Percentiles rank a stretch among this genome's conserved stretches.
Evolutionary conservation across 148 eudicot species (phyloP).

Genomic region (Rhododendron ferrugineum): DNA sequence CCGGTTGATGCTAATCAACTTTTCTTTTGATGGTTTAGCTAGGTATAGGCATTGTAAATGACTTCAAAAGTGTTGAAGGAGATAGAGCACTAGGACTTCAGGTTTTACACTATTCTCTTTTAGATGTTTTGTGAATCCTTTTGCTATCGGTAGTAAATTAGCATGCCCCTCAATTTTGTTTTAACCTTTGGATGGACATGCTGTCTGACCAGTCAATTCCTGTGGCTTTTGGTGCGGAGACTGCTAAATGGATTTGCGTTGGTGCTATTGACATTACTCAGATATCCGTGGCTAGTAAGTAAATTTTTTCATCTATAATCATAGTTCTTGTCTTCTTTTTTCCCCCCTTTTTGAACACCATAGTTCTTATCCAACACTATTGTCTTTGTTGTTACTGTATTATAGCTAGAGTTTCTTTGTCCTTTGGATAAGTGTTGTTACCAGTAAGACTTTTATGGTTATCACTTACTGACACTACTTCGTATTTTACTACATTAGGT

Average conservation of each 20-base stretch:
- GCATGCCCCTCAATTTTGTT: constrained; percentile 4
- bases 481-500: not conserved
- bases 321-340: not conserved
- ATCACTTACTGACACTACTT: not conserved
- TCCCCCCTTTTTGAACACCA: not conserved
- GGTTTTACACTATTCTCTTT: constrained; percentile 35
- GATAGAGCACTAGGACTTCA: constrained; percentile 89
- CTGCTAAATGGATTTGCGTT: constrained; percentile 94
- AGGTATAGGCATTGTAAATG: constrained; percentile 94
- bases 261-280: constrained; percentile 91
- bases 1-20: not conserved
- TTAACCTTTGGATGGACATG: constrained; percentile 1
- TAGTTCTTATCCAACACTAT: not conserved
- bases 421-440: not conserved
- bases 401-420: not conserved
- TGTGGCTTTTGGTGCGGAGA: constrained; percentile 88
- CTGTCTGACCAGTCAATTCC: constrained; percentile 72
- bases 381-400: not conserved
- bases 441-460: not conserved
- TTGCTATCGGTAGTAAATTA: not conserved
- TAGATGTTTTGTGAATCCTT: not conserved
- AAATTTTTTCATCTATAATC: not conserved
- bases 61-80: constrained; percentile 96
- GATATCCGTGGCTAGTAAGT: constrained; percentile 77
- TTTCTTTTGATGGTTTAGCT: constrained; percentile 40